These are phyloP conservation scores for Prunus mume DNA, from an alignment of 306 rosid species.

Conservation along the genomic window DNA sequence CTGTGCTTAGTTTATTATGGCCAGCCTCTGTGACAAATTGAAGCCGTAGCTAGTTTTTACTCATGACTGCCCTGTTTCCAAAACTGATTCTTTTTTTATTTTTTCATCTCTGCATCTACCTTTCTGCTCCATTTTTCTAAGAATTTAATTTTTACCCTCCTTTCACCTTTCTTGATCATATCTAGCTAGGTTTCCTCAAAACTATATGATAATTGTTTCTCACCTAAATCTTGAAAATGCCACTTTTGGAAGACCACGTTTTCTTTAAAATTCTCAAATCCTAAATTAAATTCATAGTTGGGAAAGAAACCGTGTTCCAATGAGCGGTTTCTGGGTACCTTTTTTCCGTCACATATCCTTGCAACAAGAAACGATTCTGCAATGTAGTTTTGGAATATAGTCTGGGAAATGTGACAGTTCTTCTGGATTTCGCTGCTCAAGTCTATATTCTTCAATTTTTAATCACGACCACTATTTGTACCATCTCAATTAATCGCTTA, in stretches of 20 bases:
- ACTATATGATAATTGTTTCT: constrained; percentile 13
- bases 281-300: constrained; percentile 8
- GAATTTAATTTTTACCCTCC: background rate
- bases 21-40: constrained; percentile 11
- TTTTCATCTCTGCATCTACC: constrained; percentile 3
- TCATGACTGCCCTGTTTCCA: constrained; percentile 5
- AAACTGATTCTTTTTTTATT: constrained; percentile 10
- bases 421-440: constrained; percentile 6
- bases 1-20: constrained; percentile 22
- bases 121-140: constrained; percentile 14
- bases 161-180: background rate
- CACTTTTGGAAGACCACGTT: constrained; percentile 44
- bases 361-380: background rate
- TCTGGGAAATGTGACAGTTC: background rate
- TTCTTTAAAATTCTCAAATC: constrained; percentile 5
- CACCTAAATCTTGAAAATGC: constrained; percentile 31
- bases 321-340: background rate
- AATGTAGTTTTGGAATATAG: background rate
- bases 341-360: background rate
- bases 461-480: background rate
- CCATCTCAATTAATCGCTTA: background rate
- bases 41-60: constrained; percentile 24
- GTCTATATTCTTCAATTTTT: background rate
- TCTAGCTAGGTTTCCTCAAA: constrained; percentile 10
- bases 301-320: constrained; percentile 24